These are phyloP conservation scores for Apiospora arundinis DNA, from an alignment of 2,329 filamentous ascomycete genomes.

Conservation along the genomic window DNA sequence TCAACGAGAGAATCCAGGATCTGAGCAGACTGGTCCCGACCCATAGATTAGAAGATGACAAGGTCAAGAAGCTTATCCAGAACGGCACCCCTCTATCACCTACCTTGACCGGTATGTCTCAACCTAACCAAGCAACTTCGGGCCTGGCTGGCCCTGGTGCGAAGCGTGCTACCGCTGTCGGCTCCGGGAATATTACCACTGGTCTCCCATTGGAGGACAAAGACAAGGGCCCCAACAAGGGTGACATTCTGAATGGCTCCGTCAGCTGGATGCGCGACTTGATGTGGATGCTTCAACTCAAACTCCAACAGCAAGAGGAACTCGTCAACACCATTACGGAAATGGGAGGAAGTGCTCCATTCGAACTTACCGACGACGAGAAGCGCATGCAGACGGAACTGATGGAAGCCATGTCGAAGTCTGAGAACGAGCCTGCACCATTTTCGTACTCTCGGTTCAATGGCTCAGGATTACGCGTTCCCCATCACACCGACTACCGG, in stretches of 20 bases:
- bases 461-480: conserved; percentile 87
- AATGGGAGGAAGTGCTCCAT: conserved; percentile 77
- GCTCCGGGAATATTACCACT: conserved; percentile 85
- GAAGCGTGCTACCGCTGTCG: conserved; percentile 75
- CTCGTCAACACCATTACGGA: conserved; percentile 77
- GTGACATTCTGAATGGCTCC: conserved; percentile 95
- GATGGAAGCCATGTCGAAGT: conserved; percentile 80
- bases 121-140: conserved; percentile 80
- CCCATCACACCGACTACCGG: conserved; percentile 89
- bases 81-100: conserved; percentile 91
- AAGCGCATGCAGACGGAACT: conserved; percentile 95
- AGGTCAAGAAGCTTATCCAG: conserved; percentile 91
- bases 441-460: conserved; percentile 85
- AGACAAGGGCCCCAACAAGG: conserved; percentile 98
- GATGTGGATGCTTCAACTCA: conserved; percentile 94
- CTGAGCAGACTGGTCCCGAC: conserved; percentile 90
- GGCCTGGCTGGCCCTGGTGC: conserved; percentile 85
- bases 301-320: conserved; percentile 88
- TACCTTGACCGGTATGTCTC: conserved; percentile 73
- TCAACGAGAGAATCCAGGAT: conserved; percentile 98
- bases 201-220: conserved; percentile 94
- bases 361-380: conserved; percentile 88
- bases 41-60: conserved; percentile 95
- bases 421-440: conserved; percentile 69
- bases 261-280: conserved; percentile 97